Base-by-base conservation (phyloP, 2,329 filamentous ascomycete species). In the Thielaviopsis euricoi region DNA sequence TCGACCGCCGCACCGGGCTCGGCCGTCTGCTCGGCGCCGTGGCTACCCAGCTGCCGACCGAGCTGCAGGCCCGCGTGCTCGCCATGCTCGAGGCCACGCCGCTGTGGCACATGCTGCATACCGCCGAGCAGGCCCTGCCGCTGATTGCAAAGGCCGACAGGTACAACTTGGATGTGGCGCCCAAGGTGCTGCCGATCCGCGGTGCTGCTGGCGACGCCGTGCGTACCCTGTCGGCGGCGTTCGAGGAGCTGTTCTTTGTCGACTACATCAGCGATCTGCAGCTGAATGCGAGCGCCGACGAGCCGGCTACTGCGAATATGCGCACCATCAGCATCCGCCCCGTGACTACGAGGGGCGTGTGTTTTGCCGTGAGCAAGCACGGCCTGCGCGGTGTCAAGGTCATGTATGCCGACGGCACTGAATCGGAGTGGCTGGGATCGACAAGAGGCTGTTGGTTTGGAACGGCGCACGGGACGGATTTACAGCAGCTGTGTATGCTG, bases 331-430 rank as follows among this genome's bases (percentile, higher is more conserved):
- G 17, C 37, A 43, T 43, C 19, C 40, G 2, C 29, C 58, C 10
- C n/a, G 43, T n/a, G 43, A n/a, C 33, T 15, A 56, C 54, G 15
- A 53, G 26, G 5, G 59, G 59, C 12, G 52, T 61, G 37, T 56
- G 53, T 25, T 61, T 58, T 49, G 59, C 59, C 3, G 54, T 61
- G n/a, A 56, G 53, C 26, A 58, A 56, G 23, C 59, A 61, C 33
- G 59, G 59, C 6, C 53, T 61, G 23, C 56, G 59, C 1, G 59
- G 59, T 3, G 25, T 61, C 23, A 56, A 52, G 26, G 55, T 61
- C 19, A 56, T 58, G 21, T 61, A 61, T 48, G 53, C 40, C 2
- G 59, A 61, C 22, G 59, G 59, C 6, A 56, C 48, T 21, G 51
- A 55, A 29, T 61, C 59, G 13, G 23, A 43, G 7, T 58, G 56